These are phyloP conservation scores for Rhodotorula diobovata DNA, from an alignment of 768 basidiomycete species.

Conservation along the genomic window DNA sequence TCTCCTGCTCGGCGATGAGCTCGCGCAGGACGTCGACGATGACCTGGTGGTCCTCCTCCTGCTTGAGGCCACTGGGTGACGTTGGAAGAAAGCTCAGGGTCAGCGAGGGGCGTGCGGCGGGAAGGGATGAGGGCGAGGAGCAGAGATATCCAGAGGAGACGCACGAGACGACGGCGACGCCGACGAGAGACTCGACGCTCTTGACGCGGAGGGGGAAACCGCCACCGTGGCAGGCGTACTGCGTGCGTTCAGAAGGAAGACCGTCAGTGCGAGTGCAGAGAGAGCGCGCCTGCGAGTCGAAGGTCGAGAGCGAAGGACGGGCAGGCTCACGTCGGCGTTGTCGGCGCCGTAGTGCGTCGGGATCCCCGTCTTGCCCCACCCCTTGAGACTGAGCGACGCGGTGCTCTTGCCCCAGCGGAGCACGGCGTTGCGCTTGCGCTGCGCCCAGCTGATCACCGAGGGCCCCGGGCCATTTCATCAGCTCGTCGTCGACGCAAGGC, in stretches of 20 bases:
- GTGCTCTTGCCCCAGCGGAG: slow-evolving; percentile 24
- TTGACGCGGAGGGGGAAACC: slow-evolving; percentile 31
- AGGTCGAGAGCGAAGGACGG: neutral
- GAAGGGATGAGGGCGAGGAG: neutral
- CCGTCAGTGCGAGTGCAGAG: neutral
- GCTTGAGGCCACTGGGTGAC: slow-evolving; percentile 24
- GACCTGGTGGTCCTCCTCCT: slow-evolving; percentile 32
- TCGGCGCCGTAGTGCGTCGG: neutral
- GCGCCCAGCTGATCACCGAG: slow-evolving; percentile 11
- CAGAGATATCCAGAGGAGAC: neutral
- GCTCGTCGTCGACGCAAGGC: neutral
- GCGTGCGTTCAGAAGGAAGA: no score
- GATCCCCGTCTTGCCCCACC: neutral
- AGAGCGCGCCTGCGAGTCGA: no score
- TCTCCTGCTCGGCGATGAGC: slow-evolving; percentile 10
- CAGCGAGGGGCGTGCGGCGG: no score
- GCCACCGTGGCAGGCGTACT: slow-evolving; percentile 29
- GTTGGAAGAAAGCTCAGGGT: neutral
- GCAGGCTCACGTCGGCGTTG: neutral
- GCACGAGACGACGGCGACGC: slow-evolving; percentile 16
- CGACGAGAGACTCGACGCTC: slow-evolving; percentile 31
- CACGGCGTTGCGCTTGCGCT: slow-evolving; percentile 20
- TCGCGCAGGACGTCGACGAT: slow-evolving; percentile 25
- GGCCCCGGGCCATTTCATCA: neutral
- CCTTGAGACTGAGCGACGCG: slow-evolving; percentile 13